These are phyloP conservation scores for Paramecium bursaria DNA, from an alignment of 73 alveolate species.

Conservation along the genomic window DNA sequence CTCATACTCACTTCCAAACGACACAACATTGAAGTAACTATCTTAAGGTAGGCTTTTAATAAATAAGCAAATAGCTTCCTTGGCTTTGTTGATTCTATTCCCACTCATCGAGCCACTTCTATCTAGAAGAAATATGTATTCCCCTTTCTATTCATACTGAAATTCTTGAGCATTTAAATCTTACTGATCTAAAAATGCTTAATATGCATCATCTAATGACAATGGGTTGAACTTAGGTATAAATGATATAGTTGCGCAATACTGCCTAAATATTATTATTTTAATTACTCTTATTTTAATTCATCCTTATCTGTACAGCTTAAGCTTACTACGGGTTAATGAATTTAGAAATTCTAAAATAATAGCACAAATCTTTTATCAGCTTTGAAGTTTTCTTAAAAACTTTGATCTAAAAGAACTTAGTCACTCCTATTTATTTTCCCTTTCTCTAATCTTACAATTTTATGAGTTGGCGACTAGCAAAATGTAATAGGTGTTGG, in stretches of 20 bases:
- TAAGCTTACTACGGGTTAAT: neutral
- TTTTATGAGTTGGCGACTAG: constrained; percentile 25
- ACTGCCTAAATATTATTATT: no score
- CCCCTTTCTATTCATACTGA: constrained; percentile 61
- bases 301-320: constrained; percentile 21
- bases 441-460: neutral
- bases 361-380: neutral
- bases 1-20: constrained; percentile 77
- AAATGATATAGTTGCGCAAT: constrained; percentile 56
- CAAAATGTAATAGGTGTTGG: neutral
- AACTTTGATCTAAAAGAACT: neutral
- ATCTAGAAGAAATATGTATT: constrained; percentile 82
- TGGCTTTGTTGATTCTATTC: constrained; percentile 76
- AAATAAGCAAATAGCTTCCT: constrained; percentile 80
- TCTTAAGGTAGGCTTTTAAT: constrained; percentile 80
- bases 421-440: neutral
- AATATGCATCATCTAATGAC: constrained; percentile 38
- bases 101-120: constrained; percentile 92
- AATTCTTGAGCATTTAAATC: neutral
- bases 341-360: constrained; percentile 3
- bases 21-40: constrained; percentile 78
- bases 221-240: constrained; percentile 57
- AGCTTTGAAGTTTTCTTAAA: neutral
- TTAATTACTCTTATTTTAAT: neutral
- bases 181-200: constrained; percentile 5